Percentiles rank a stretch among this genome's conserved stretches.
These are phyloP conservation scores for Pichia ethanolica DNA, from an alignment of 805 yeast species.

Conservation along the genomic window DNA sequence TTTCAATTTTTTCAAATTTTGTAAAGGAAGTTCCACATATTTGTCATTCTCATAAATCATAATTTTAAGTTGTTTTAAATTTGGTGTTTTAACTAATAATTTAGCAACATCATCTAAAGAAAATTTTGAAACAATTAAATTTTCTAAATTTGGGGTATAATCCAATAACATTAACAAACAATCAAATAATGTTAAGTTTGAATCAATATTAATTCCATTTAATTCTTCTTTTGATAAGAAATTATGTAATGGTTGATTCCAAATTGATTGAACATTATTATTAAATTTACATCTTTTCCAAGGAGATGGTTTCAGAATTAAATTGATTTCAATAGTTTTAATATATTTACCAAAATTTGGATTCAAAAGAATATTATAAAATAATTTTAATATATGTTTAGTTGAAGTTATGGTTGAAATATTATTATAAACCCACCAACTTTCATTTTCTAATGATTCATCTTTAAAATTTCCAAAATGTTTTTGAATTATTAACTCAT, in stretches of 20 bases:
- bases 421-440: constrained; percentile 9
- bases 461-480: constrained; percentile 12
- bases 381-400: constrained; percentile 13
- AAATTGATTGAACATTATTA: constrained; percentile 1
- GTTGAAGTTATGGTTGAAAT: constrained; percentile 5
- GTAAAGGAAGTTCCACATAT: constrained; percentile 1
- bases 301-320: constrained; percentile 10
- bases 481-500: constrained; percentile 12
- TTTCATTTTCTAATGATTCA: constrained; percentile 9
- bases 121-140: constrained; percentile 11
- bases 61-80: constrained; percentile 9
- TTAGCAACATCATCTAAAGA: constrained; percentile 1
- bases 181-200: constrained; percentile 14
- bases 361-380: constrained; percentile 14
- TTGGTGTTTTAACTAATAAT: background rate
- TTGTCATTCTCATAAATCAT: constrained; percentile 11
- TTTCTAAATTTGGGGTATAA: constrained; percentile 13
- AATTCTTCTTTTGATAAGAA: constrained; percentile 11
- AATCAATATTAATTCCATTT: constrained; percentile 2
- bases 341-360: constrained; percentile 10
- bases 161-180: constrained; percentile 11
- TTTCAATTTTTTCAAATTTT: constrained; percentile 6
- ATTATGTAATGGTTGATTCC: constrained; percentile 10
- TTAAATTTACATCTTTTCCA: constrained; percentile 6
- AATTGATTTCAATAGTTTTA: constrained; percentile 13